Evolutionary conservation across 331 rosid species (phyloP), one percentile per base, ranked within the genome.

Genomic region (Arachis monticola): DNA sequence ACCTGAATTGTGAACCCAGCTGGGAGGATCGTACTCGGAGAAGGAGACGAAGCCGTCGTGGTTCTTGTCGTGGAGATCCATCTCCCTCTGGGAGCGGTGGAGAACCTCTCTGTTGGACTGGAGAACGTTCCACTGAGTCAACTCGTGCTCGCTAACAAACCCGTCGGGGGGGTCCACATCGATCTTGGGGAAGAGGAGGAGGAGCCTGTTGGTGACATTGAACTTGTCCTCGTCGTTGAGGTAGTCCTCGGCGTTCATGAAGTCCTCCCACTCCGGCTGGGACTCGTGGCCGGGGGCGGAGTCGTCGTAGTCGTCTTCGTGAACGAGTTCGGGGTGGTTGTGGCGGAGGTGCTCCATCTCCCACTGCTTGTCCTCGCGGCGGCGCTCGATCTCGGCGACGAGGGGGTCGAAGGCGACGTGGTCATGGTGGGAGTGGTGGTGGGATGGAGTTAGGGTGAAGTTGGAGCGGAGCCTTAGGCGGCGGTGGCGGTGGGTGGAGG

Each of bases 41-140:
- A 92, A 94, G 0, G 97, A 94, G 70, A 94, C 81, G 53, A 83
- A 77, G 4, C 87, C 93, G 60, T 94, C 97, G 31, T 44, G 90
- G 65, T 92, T 88, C 86, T 94, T 92, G 51, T 94, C 99, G n/a
- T 94, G 97, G 57, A 86, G 78, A 62, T 94, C 99, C 92, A 94
- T 64, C 38, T 94, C 99, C 86, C 97, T 83, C 79, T 79, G 79
- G 0, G 96, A 82, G 70, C 97, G 83, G 74, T 88, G 96, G 68
- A 92, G 14, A 27, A 89, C 92, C 72, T 94, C 97, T 51, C 61
- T 77, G 80, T 83, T 85, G 3, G 97, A 83, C 81, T 85, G 97
- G 46, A 74, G 85, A 74, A 92, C 74, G 73, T 86, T 94, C 99
- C 99, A 94, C 63, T 77, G 85, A 64, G 93, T 92, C 88, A 94